phyloP scores from a whole-genome alignment of 495 filamentous ascomycete genomes.

The Aspergillus conjunctus region DNA sequence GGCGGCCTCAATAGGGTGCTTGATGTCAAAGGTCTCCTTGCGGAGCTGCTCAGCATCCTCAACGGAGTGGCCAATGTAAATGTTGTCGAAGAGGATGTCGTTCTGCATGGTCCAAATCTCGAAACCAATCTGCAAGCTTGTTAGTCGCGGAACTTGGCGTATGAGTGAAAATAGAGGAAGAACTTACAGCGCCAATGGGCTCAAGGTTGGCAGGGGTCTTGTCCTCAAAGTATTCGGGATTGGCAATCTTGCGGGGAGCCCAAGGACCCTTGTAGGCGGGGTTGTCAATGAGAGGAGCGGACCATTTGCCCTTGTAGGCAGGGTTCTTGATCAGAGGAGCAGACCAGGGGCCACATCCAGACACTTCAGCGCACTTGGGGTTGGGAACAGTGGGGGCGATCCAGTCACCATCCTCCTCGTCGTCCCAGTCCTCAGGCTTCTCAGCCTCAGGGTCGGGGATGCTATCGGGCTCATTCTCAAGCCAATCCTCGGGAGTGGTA shows the following conservation, averaged over 20 bases:
- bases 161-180: background rate
- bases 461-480: constrained; percentile 83
- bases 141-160: constrained; percentile 14
- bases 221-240: constrained; percentile 97
- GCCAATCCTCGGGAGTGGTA: constrained; percentile 91
- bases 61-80: constrained; percentile 98
- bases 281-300: constrained; percentile 92
- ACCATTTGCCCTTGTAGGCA: constrained; percentile 99
- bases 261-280: constrained; percentile 97
- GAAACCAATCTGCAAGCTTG: constrained; percentile 73
- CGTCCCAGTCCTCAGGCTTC: constrained; percentile 99
- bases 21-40: constrained; percentile 89
- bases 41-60: constrained; percentile 91
- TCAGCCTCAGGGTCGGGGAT: constrained; percentile 94
- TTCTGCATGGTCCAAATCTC: constrained; percentile 99
- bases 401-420: constrained; percentile 99
- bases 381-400: constrained; percentile 89
- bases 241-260: constrained; percentile 93
- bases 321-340: constrained; percentile 94
- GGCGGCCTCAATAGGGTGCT: constrained; percentile 80
- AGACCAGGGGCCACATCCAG: constrained; percentile 93
- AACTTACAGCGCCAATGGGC: constrained; percentile 90
- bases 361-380: constrained; percentile 91
- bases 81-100: constrained; percentile 99
- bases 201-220: constrained; percentile 96